phyloP scores from a whole-genome alignment of 1,284 basidiomycete species.

The Cryptococcus sp. region DNA sequence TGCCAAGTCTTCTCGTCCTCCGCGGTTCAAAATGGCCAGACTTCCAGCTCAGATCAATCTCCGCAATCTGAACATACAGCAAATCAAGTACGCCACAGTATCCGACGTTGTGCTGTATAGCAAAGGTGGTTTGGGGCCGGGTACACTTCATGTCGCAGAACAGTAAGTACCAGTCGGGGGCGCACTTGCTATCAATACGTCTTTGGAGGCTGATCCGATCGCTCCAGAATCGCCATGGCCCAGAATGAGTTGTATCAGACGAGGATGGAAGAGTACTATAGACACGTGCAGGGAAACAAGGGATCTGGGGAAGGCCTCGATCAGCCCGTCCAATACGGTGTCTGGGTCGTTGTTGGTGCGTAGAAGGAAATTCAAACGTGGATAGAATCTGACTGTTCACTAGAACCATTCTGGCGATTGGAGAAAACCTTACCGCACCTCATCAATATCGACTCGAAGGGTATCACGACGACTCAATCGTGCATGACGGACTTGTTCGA shows the following conservation, averaged over 20 bases:
- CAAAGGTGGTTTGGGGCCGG: constrained; percentile 53
- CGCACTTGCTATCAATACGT: constrained; percentile 2
- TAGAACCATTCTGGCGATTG: constrained; percentile 60
- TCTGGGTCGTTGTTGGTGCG: constrained; percentile 76
- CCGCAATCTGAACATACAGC: constrained; percentile 54
- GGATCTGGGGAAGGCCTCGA: constrained; percentile 39
- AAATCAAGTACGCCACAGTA: constrained; percentile 79
- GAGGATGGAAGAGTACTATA: constrained; percentile 46
- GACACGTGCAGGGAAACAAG: constrained; percentile 16
- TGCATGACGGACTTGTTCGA: constrained; percentile 57
- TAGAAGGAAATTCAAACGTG: constrained; percentile 2
- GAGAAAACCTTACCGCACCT: constrained; percentile 57
- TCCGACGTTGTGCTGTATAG: constrained; percentile 88
- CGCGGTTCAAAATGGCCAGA: constrained; percentile 42
- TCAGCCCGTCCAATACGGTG: constrained; percentile 71
- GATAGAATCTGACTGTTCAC: background rate
- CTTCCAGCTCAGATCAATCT: constrained; percentile 51
- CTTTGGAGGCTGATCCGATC: background rate
- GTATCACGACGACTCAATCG: constrained; percentile 47
- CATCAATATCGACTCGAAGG: constrained; percentile 58
- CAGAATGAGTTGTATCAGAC: constrained; percentile 49
- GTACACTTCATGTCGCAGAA: constrained; percentile 58
- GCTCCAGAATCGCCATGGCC: constrained; percentile 42
- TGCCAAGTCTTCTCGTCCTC: background rate
- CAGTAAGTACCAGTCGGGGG: constrained; percentile 25